These are phyloP conservation scores for Leishmania gerbilli DNA, from an alignment of 208 protist species.

Conservation along the genomic window DNA sequence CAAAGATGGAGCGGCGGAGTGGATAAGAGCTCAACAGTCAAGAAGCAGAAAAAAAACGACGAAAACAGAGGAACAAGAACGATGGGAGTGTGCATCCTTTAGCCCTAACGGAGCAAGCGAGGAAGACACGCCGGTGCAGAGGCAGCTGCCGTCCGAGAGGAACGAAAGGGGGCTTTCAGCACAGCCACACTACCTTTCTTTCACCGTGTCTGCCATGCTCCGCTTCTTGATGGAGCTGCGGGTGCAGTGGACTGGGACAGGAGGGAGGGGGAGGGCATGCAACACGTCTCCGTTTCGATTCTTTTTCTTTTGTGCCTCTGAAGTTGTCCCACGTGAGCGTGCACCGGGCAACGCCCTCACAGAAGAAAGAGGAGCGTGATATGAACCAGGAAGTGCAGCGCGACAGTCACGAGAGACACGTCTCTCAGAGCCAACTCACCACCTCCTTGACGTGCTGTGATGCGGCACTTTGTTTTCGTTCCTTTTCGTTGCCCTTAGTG, in stretches of 20 bases:
- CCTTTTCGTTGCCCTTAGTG: not conserved
- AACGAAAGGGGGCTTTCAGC: not conserved
- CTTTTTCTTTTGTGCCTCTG: not conserved
- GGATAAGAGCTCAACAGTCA: not conserved
- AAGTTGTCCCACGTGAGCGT: not conserved
- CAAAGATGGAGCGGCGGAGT: not conserved
- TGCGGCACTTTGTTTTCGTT: conserved; percentile 6
- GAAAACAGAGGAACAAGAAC: not conserved
- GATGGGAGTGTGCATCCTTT: not conserved
- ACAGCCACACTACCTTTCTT: not conserved
- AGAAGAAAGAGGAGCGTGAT: not conserved
- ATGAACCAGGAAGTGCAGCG: not conserved
- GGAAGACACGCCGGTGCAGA: not conserved
- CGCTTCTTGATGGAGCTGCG: not conserved
- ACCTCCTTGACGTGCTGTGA: not conserved
- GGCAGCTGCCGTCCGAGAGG: not conserved
- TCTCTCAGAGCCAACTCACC: not conserved
- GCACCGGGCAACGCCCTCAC: not conserved
- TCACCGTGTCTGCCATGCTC: not conserved
- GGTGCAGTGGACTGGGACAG: not conserved
- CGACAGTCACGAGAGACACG: not conserved
- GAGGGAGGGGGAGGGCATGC: not conserved
- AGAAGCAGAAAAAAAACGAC: not conserved
- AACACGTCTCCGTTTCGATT: not conserved
- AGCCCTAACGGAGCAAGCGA: not conserved